Conservation (phyloP, 129 eudicot genomes). For the Artemisia argyi region DNA sequence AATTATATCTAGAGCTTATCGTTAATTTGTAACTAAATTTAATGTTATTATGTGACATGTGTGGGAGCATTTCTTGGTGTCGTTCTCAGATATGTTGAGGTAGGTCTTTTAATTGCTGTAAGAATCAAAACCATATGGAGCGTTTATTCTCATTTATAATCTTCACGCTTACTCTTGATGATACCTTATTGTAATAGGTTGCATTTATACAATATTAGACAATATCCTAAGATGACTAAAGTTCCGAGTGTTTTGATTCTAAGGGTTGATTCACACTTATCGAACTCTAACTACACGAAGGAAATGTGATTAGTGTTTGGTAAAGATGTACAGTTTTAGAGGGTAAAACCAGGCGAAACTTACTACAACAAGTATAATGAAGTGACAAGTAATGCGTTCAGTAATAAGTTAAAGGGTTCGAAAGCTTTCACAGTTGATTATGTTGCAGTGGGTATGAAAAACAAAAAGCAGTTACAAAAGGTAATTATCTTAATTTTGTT, state of each 20-base stretch:
- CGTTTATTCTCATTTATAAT: neutral
- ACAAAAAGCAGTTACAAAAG: too few relatives aligned
- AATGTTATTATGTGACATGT: slow-evolving; percentile 36
- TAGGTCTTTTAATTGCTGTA: slow-evolving; percentile 62
- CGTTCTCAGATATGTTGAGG: slow-evolving; percentile 46
- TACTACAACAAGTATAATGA: too few relatives aligned
- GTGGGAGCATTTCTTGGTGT: slow-evolving; percentile 70
- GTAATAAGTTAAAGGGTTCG: too few relatives aligned
- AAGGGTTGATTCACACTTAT: slow-evolving; percentile 61
- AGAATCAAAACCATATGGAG: neutral
- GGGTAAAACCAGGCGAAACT: too few relatives aligned
- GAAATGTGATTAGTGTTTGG: slow-evolving; percentile 40
- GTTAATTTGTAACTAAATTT: too few relatives aligned
- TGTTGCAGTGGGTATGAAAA: too few relatives aligned
- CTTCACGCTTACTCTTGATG: neutral
- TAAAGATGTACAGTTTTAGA: too few relatives aligned
- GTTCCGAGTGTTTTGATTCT: slow-evolving; percentile 52
- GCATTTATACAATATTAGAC: slow-evolving; percentile 46
- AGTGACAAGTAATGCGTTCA: too few relatives aligned
- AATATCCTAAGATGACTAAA: slow-evolving; percentile 49
- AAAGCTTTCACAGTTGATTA: too few relatives aligned
- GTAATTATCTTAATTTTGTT: too few relatives aligned
- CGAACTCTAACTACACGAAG: slow-evolving; percentile 57
- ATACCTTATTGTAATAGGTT: slow-evolving; percentile 28
- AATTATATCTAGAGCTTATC: too few relatives aligned